A percentile compares a stretch with the other conserved stretches of the same genome.
These are phyloP conservation scores for Paracorniculantispora psalliotae DNA, from an alignment of 2,329 filamentous ascomycete genomes.

Conservation along the genomic window DNA sequence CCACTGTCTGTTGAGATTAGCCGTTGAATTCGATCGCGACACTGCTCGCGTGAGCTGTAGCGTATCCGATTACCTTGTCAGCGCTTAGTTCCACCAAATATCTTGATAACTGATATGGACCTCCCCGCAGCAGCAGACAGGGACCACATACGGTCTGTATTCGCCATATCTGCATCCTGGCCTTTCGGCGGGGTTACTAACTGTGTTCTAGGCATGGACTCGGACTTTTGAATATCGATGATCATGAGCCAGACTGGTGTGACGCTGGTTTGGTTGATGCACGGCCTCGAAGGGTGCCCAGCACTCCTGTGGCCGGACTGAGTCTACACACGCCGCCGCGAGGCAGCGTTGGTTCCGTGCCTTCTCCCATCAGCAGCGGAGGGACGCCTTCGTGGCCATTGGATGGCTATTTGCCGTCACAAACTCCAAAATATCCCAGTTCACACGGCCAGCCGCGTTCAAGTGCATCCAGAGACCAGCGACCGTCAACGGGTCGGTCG, in stretches of 20 bases:
- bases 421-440: background rate
- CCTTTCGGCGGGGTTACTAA: background rate
- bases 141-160: conserved; percentile 10
- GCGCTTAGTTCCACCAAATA: background rate
- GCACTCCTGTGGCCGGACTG: background rate
- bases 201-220: conserved; percentile 3
- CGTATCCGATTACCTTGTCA: background rate
- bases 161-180: background rate
- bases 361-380: background rate
- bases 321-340: background rate
- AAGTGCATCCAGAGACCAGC: background rate
- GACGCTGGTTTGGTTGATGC: background rate
- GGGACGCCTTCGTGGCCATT: conserved; percentile 1
- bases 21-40: background rate
- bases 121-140: background rate
- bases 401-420: background rate
- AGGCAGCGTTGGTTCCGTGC: background rate
- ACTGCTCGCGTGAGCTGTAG: background rate
- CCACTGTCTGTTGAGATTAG: background rate
- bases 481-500: background rate
- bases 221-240: background rate
- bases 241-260: background rate
- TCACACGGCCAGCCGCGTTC: background rate
- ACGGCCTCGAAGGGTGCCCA: background rate
- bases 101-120: conserved; percentile 3